phyloP scores from a whole-genome alignment of 495 filamentous ascomycete species.

The Talaromyces ruber region DNA sequence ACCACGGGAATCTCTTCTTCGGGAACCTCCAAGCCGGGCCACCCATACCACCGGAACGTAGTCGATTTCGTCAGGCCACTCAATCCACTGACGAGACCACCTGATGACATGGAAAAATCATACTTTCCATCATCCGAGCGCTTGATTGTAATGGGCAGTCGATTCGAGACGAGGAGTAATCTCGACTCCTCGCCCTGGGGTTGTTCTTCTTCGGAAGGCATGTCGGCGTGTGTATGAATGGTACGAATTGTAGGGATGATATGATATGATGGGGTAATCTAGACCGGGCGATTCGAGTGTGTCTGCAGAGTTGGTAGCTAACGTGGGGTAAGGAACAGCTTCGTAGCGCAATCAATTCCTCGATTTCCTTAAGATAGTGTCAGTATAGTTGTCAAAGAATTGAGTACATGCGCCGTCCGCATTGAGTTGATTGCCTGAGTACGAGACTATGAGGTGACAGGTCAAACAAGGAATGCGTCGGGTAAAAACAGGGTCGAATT shows the following conservation, averaged over 20 bases:
- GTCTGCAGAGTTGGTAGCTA: not conserved
- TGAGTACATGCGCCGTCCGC: not conserved
- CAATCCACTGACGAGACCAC: slow-evolving; percentile 77
- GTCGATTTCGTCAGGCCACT: slow-evolving; percentile 73
- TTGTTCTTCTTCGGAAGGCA: not conserved
- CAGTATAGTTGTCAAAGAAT: not conserved
- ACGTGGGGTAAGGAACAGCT: not conserved
- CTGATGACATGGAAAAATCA: slow-evolving; percentile 78
- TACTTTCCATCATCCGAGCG: slow-evolving; percentile 64
- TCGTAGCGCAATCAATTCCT: not conserved
- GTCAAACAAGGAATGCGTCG: slow-evolving; percentile 2
- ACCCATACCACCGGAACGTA: slow-evolving; percentile 84
- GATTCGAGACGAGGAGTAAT: slow-evolving; percentile 74
- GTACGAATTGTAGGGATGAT: not conserved
- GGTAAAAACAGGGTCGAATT: not conserved
- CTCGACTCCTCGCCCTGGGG: slow-evolving; percentile 9
- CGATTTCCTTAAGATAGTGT: not conserved
- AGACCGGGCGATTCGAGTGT: not conserved
- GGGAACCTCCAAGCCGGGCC: slow-evolving; percentile 72
- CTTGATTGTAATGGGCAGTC: slow-evolving; percentile 81
- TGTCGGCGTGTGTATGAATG: not conserved
- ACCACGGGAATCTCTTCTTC: slow-evolving; percentile 47
- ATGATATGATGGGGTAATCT: not conserved
- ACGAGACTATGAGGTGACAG: not conserved
- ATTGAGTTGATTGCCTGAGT: not conserved